These are phyloP conservation scores for Dimocarpus longan DNA, from an alignment of 345 rosid species.

Conservation along the genomic window DNA sequence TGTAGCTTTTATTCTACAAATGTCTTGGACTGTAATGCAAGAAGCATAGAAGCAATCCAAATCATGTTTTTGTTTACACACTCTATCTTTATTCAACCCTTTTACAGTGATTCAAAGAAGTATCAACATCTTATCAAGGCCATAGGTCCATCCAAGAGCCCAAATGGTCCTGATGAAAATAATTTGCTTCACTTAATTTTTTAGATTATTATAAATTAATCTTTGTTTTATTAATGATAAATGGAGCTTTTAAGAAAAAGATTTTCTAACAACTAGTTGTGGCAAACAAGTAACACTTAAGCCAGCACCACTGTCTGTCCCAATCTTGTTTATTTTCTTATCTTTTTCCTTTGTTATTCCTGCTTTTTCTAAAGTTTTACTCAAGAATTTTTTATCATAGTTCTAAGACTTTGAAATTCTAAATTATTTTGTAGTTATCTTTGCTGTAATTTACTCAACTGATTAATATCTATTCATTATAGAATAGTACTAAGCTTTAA, in stretches of 20 bases:
- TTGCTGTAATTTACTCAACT: background rate
- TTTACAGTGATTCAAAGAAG: background rate
- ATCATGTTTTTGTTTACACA: background rate
- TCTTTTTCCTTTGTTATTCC: background rate
- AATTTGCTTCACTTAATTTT: no score
- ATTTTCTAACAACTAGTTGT: no score
- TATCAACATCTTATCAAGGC: no score
- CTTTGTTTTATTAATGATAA: no score
- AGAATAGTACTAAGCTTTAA: background rate
- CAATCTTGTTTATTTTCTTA: background rate
- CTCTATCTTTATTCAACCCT: background rate
- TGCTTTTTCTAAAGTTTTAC: background rate
- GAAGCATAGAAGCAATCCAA: background rate
- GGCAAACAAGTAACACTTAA: constrained; percentile 9
- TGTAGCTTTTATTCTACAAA: background rate
- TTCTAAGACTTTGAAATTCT: background rate
- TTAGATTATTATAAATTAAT: no score
- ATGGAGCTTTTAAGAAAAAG: no score
- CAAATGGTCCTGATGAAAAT: no score
- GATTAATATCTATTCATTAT: background rate
- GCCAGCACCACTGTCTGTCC: background rate
- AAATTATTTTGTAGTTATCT: background rate
- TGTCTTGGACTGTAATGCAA: background rate
- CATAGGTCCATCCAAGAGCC: no score
- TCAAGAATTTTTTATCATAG: background rate